Evolutionary conservation across 805 yeast species (phyloP).

Genomic region (Spathaspora girioi): DNA sequence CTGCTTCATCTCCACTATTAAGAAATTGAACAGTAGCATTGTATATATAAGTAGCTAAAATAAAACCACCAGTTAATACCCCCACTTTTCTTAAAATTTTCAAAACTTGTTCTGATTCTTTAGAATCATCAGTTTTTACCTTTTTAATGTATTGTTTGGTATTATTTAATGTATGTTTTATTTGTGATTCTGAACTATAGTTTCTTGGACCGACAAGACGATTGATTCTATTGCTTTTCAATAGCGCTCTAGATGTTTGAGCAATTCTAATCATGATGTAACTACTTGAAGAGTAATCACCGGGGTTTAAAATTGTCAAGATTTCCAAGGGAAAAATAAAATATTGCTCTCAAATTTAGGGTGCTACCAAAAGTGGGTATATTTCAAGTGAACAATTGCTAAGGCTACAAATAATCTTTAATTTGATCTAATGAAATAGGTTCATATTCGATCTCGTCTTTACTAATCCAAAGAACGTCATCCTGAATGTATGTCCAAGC

Average conservation of each 20-base stretch:
- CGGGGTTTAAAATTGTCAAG: not conserved
- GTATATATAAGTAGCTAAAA: slow-evolving; percentile 4
- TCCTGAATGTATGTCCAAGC: slow-evolving; percentile 53
- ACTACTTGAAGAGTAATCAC: not conserved
- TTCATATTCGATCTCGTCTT: slow-evolving; percentile 20
- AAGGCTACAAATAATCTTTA: not conserved
- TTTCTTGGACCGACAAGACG: not conserved
- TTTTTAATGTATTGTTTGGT: slow-evolving; percentile 23
- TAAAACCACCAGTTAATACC: slow-evolving; percentile 21
- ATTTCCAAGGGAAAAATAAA: not conserved
- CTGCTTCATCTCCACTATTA: not conserved
- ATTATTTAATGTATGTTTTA: not conserved
- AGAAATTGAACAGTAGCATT: not conserved
- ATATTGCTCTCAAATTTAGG: not conserved
- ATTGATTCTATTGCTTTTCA: not conserved
- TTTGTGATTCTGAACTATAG: not conserved
- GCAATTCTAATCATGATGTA: not conserved
- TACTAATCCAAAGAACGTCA: slow-evolving; percentile 57
- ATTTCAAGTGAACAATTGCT: not conserved
- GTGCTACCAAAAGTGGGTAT: not conserved
- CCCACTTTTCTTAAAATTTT: slow-evolving; percentile 21
- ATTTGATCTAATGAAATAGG: slow-evolving; percentile 41
- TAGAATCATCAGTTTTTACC: slow-evolving; percentile 31
- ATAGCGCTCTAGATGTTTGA: not conserved
- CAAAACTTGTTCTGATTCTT: slow-evolving; percentile 26